phyloP scores from a whole-genome alignment of 2,329 filamentous ascomycete genomes.

The Beauveria asiatica region DNA sequence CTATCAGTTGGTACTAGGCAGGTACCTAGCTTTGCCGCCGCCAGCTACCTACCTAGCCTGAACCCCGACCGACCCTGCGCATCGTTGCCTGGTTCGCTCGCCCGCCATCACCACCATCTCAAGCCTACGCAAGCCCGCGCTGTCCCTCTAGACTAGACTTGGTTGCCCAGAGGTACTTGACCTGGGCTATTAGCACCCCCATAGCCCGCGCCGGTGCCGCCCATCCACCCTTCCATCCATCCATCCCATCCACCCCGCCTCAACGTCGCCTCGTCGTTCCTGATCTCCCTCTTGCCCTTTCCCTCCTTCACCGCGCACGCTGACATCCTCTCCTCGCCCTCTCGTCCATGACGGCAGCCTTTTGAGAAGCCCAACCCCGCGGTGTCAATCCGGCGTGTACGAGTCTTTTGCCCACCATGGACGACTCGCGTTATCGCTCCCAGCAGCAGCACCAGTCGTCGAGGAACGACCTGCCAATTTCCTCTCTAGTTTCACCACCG shows the following conservation, averaged over 20 bases:
- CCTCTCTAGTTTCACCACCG: constrained; percentile 64
- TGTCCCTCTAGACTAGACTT: neutral
- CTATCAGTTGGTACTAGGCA: neutral
- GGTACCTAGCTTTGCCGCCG: neutral
- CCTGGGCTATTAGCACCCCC: neutral
- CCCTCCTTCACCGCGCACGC: constrained; percentile 18
- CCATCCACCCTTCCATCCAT: constrained; percentile 14
- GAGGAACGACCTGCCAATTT: constrained; percentile 66
- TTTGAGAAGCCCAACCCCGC: constrained; percentile 20
- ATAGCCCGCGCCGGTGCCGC: neutral
- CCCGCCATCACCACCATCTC: neutral
- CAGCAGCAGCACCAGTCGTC: constrained; percentile 47
- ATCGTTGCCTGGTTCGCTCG: neutral
- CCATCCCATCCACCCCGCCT: constrained; percentile 22
- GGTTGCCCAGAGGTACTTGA: neutral
- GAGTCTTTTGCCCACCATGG: constrained; percentile 43
- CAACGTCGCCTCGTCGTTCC: constrained; percentile 21
- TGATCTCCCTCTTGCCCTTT: constrained; percentile 19
- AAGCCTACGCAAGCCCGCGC: neutral
- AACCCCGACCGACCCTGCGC: neutral
- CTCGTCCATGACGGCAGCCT: constrained; percentile 28
- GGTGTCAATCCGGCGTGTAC: constrained; percentile 31
- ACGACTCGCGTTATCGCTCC: constrained; percentile 70
- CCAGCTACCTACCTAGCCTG: constrained; percentile 3
- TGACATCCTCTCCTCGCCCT: constrained; percentile 23